Evolutionary conservation across 192 early-diverging fungal species (phyloP).

Genomic region (Mortierella claussenii): DNA sequence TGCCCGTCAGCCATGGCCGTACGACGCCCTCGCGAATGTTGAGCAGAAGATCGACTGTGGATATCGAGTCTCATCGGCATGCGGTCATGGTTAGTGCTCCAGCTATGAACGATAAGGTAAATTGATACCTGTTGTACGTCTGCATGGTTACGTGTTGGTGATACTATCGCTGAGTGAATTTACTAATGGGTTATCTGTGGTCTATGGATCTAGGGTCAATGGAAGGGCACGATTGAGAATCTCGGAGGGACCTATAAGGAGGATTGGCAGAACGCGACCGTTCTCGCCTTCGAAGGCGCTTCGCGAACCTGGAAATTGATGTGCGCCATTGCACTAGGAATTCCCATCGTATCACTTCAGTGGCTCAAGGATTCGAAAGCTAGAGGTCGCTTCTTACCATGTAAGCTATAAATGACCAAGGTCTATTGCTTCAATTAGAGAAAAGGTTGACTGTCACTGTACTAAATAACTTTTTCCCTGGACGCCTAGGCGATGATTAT

Average conservation of each 20-base stretch:
- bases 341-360: conserved; percentile 15
- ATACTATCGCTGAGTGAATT: neutral
- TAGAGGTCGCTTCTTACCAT: neutral
- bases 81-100: conserved; percentile 11
- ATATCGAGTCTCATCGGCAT: neutral
- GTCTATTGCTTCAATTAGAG: neutral
- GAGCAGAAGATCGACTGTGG: conserved; percentile 5
- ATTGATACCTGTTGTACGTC: neutral
- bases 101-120: neutral
- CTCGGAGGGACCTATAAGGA: conserved; percentile 1
- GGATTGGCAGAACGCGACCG: neutral
- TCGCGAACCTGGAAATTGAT: conserved; percentile 15
- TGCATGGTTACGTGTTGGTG: neutral
- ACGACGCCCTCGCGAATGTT: conserved; percentile 6
- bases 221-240: neutral
- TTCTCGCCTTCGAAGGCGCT: conserved; percentile 16
- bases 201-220: neutral
- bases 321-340: conserved; percentile 15
- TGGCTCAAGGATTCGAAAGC: conserved; percentile 17
- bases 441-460: neutral
- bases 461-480: neutral
- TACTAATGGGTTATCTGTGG: neutral
- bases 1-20: neutral
- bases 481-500: neutral
- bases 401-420: neutral